A percentile compares a stretch with the other conserved stretches of the same genome.
Evolutionary conservation across 2,329 filamentous ascomycete genomes (phyloP).

Genomic region (Colletotrichum horii): DNA sequence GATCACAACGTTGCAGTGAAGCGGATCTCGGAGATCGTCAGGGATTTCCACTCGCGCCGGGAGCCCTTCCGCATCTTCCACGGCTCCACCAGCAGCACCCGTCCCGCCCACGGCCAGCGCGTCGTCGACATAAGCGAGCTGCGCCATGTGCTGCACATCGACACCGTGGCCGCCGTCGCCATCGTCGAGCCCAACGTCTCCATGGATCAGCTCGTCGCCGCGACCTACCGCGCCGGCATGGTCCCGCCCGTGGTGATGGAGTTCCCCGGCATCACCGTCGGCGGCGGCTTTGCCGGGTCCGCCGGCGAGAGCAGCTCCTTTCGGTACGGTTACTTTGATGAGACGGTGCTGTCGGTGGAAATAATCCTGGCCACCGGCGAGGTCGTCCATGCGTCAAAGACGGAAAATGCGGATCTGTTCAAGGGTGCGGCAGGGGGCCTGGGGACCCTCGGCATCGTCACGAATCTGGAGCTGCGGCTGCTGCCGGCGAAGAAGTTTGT

Average conservation of each 20-base stretch:
- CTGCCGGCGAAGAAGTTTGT: conserved; percentile 61
- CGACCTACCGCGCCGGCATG: conserved; percentile 59
- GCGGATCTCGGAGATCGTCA: conserved; percentile 46
- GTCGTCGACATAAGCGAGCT: conserved; percentile 72
- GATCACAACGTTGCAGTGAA: conserved; percentile 49
- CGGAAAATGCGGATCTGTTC: conserved; percentile 64
- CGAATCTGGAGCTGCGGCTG: conserved; percentile 65
- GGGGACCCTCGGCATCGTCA: conserved; percentile 71
- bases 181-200: conserved; percentile 74
- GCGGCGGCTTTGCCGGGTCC: conserved; percentile 71
- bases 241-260: conserved; percentile 74
- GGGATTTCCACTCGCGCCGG: conserved; percentile 45
- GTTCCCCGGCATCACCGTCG: conserved; percentile 74
- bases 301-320: conserved; percentile 74
- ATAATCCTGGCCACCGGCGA: conserved; percentile 68
- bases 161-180: conserved; percentile 57
- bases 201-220: conserved; percentile 68
- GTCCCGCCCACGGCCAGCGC: conserved; percentile 57
- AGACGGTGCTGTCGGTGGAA: conserved; percentile 65
- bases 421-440: conserved; percentile 69
- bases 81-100: conserved; percentile 79
- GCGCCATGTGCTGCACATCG: conserved; percentile 65
- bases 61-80: conserved; percentile 77
- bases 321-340: conserved; percentile 70
- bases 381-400: conserved; percentile 58